Evolutionary conservation across 1,139 yeast genomes (phyloP).

Genomic region (Debaryomycetaceae sp.): DNA sequence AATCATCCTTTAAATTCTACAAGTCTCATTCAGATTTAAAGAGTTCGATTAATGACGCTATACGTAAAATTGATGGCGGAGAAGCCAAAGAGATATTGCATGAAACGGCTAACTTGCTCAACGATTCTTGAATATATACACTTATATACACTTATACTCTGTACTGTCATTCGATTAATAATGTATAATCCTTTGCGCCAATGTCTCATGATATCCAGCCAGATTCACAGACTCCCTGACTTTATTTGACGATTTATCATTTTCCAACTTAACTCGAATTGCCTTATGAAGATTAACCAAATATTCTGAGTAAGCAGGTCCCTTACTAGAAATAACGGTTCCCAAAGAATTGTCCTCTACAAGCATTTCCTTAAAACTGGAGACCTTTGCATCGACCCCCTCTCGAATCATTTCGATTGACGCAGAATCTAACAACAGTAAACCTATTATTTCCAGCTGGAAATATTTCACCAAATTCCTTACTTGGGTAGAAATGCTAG

Average conservation of each 20-base stretch:
- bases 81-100: slow-evolving; percentile 15
- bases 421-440: slow-evolving; percentile 25
- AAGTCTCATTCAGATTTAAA: slow-evolving; percentile 14
- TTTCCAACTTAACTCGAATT: slow-evolving; percentile 52
- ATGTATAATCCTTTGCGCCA: slow-evolving; percentile 40
- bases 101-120: slow-evolving; percentile 5
- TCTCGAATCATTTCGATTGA: slow-evolving; percentile 64
- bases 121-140: slow-evolving; percentile 3
- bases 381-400: slow-evolving; percentile 60
- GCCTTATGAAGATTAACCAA: slow-evolving; percentile 59
- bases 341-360: slow-evolving; percentile 62
- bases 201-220: slow-evolving; percentile 28
- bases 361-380: slow-evolving; percentile 55
- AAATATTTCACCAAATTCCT: slow-evolving; percentile 55
- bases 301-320: slow-evolving; percentile 58
- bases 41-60: slow-evolving; percentile 14
- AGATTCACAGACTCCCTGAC: slow-evolving; percentile 28
- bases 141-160: not conserved
- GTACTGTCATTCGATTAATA: slow-evolving; percentile 15
- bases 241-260: slow-evolving; percentile 33
- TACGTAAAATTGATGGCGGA: slow-evolving; percentile 11
- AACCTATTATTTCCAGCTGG: slow-evolving; percentile 39
- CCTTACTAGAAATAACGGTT: slow-evolving; percentile 29
- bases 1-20: slow-evolving; percentile 7
- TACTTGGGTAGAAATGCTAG: slow-evolving; percentile 68